A percentile compares a stretch with the other conserved stretches of the same genome.
These are phyloP conservation scores for Aureobasidium sp. DNA, from an alignment of 2,329 filamentous ascomycete species.

Conservation along the genomic window DNA sequence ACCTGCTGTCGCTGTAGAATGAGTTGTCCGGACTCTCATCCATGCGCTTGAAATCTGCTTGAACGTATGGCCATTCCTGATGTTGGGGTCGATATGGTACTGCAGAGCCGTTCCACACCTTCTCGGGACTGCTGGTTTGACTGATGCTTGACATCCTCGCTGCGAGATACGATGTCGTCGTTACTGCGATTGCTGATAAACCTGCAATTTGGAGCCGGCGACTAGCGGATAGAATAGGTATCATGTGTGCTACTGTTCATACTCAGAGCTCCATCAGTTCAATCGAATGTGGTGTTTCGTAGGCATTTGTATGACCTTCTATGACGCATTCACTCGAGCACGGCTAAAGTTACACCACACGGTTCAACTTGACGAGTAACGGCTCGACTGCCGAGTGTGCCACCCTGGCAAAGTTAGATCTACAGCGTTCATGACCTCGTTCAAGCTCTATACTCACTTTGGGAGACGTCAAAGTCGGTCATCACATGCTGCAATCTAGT, in stretches of 20 bases:
- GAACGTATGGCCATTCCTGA: conserved; percentile 29
- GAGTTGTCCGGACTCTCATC: conserved; percentile 31
- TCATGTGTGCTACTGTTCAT: neutral
- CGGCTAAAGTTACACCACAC: neutral
- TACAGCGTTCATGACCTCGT: neutral
- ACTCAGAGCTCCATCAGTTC: neutral
- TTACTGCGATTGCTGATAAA: conserved; percentile 9
- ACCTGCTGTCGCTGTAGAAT: conserved; percentile 40
- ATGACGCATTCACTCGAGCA: neutral
- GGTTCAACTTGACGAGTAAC: neutral
- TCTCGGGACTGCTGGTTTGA: neutral
- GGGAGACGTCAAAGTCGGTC: neutral
- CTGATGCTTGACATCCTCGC: conserved; percentile 6
- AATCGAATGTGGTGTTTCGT: neutral
- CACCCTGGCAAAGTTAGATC: neutral
- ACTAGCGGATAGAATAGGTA: neutral
- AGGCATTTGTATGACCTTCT: neutral
- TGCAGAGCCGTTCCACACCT: conserved; percentile 13
- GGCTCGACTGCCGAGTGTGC: neutral
- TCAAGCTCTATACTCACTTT: neutral
- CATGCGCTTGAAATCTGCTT: conserved; percentile 34
- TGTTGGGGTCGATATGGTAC: conserved; percentile 27
- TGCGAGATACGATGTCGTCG: neutral
- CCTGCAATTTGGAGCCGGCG: neutral
- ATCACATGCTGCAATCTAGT: neutral